Evolutionary conservation across 768 basidiomycete genomes (phyloP), one percentile per base, ranked within the genome.

Genomic region (Melanogaster broomeanus): DNA sequence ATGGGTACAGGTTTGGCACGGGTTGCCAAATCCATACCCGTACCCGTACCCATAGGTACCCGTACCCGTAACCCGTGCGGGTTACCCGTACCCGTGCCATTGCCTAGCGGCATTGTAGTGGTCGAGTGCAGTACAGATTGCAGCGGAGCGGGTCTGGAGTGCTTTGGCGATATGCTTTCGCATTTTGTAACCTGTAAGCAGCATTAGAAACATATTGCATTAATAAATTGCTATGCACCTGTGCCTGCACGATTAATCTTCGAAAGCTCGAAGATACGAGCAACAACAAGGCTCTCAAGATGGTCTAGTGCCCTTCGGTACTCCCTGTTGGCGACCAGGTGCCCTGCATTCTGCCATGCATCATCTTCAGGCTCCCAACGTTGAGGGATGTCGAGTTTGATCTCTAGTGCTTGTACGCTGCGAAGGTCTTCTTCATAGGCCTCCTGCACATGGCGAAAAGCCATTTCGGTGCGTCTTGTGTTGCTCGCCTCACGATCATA

Each of bases 191-290:
- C 42, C 35, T 38, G 27, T 27, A 35, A 19, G 19, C 12, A n/a
- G 50, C 21, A 49, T 16, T 8, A 37, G 13, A 21, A 16, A 43
- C 28, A 15, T 24, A 33, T 22, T 16, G 19, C 9, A 21, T 12
- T 22, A 53, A 41, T 11, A 28, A n/a, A n/a, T n/a, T n/a, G n/a
- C n/a, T n/a, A 51, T 53, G 18, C 25, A 62, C 63, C 61, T 10
- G 56, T 60, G 2, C 52, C 42, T 4, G 57, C 56, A 31, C 42
- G 42, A 22, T 61, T 63, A 52, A 63, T 57, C 43, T 63, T 65
- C 11, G 54, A 48, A 2, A 65, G 42, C 35, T 61, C 62, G 24
- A 61, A 61, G 2, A 63, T 51, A 2, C 58, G 38, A 2, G 56
- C 39, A 0, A 61, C 51, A 13, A 62, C 39, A 8, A 62, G 39